These are phyloP conservation scores for Prunella vulgaris DNA, from an alignment of 257 asterid genomes.

Conservation along the genomic window DNA sequence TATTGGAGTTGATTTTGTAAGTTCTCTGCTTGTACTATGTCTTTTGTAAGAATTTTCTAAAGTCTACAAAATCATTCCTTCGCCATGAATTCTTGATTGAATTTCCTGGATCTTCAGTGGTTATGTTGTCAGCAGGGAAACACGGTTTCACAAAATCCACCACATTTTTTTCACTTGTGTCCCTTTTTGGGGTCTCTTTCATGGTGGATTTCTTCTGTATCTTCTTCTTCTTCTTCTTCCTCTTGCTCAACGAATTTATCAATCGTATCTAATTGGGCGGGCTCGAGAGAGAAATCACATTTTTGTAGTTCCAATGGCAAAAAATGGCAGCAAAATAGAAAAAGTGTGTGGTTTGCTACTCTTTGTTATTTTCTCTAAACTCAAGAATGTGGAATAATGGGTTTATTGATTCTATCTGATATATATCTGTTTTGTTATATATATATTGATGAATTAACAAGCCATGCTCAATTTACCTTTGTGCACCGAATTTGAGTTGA, in stretches of 20 bases:
- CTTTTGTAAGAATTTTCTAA: no score
- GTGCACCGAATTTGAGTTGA: neutral
- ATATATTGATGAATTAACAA: no score
- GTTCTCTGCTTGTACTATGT: no score
- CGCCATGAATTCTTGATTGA: neutral
- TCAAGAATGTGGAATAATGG: neutral
- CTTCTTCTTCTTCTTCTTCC: no score
- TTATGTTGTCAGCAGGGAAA: conserved; percentile 37
- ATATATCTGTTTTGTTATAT: no score
- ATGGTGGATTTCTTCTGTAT: conserved; percentile 44
- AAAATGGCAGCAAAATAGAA: neutral
- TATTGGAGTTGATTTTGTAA: no score
- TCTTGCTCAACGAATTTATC: conserved; percentile 24
- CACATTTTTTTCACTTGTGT: conserved; percentile 31
- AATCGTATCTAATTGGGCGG: no score
- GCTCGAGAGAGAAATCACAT: conserved; percentile 20
- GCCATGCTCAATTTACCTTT: no score
- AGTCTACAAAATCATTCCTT: neutral
- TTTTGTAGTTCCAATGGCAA: conserved; percentile 24
- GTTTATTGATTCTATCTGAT: neutral
- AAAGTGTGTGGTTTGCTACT: no score
- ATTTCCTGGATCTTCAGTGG: conserved; percentile 18
- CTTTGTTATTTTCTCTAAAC: neutral
- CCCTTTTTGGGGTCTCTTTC: conserved; percentile 40
- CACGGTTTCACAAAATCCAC: conserved; percentile 44